These are phyloP conservation scores for Capillidium heterosporum DNA, from an alignment of 371 early-diverging fungal species.

Conservation along the genomic window DNA sequence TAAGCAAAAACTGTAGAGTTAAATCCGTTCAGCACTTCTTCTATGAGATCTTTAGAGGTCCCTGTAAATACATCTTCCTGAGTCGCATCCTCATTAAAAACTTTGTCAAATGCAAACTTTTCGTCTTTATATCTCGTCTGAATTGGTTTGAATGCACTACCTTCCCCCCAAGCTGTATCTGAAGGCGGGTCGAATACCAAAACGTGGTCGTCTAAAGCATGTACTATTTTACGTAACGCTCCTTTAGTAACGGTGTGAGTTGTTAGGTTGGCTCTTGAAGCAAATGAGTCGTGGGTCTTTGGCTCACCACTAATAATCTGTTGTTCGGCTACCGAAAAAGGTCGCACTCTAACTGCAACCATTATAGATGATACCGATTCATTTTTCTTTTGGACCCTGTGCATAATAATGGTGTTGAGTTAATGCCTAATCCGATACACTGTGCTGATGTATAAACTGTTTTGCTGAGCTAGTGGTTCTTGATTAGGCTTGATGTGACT, in stretches of 20 bases:
- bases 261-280: slow-evolving; percentile 12
- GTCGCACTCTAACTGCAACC: slow-evolving; percentile 39
- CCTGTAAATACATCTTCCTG: slow-evolving; percentile 35
- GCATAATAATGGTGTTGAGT: no score
- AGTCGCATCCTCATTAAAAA: slow-evolving; percentile 26
- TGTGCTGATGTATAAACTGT: no score
- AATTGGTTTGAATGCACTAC: slow-evolving; percentile 12
- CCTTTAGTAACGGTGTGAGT: slow-evolving; percentile 4
- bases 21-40: slow-evolving; percentile 30
- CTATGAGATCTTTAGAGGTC: slow-evolving; percentile 26
- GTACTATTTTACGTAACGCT: slow-evolving; percentile 27
- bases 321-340: slow-evolving; percentile 26
- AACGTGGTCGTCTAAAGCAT: slow-evolving; percentile 32
- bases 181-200: slow-evolving; percentile 44
- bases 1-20: slow-evolving; percentile 59
- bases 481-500: no score
- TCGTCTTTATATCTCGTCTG: slow-evolving; percentile 15
- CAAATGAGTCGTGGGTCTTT: slow-evolving; percentile 14
- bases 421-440: no score
- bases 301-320: slow-evolving; percentile 13
- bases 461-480: no score
- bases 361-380: slow-evolving; percentile 22
- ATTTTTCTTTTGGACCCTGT: no score
- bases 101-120: slow-evolving; percentile 35
- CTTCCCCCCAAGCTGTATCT: slow-evolving; percentile 13